Percentiles rank a stretch among this genome's conserved stretches.
phyloP scores from a whole-genome alignment of 1,284 basidiomycete species.

The Trichosporon sp. region DNA sequence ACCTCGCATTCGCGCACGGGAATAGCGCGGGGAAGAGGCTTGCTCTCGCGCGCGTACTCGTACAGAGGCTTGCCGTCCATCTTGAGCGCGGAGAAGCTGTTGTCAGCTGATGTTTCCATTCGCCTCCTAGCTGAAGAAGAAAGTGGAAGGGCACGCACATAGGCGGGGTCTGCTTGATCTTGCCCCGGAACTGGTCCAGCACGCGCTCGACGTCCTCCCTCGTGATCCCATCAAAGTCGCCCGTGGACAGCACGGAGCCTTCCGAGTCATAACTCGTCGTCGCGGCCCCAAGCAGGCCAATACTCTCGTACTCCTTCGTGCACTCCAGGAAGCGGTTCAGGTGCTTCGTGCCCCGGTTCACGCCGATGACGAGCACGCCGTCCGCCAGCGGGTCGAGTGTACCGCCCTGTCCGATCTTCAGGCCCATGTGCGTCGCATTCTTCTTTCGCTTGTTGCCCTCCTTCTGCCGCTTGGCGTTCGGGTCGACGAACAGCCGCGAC shows the following conservation, averaged over 20 bases:
- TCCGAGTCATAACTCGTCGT: conserved; percentile 94
- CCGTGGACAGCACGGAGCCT: conserved; percentile 66
- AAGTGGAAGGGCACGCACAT: conserved; percentile 59
- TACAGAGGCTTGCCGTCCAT: conserved; percentile 96
- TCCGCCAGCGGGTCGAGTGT: conserved; percentile 91
- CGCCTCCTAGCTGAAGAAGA: too few species aligned
- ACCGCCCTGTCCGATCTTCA: conserved; percentile 50
- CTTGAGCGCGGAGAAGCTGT: conserved; percentile 91
- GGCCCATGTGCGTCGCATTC: conserved; percentile 36
- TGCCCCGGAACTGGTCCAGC: conserved; percentile 74
- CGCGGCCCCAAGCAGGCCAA: conserved; percentile 84
- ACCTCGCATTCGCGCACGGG: conserved; percentile 79
- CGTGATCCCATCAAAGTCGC: conserved; percentile 79
- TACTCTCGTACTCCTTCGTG: conserved; percentile 89
- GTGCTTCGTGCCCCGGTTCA: conserved; percentile 86
- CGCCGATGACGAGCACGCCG: conserved; percentile 75
- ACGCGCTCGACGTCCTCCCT: conserved; percentile 64
- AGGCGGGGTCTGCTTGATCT: conserved; percentile 83
- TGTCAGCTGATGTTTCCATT: background rate
- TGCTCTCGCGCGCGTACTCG: conserved; percentile 88
- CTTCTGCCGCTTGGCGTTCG: conserved; percentile 19
- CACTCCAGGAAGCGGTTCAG: conserved; percentile 80
- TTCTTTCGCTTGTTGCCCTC: conserved; percentile 34
- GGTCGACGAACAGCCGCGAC: conserved; percentile 71
- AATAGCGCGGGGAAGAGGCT: conserved; percentile 86